Evolutionary conservation across 2,329 filamentous ascomycete species (phyloP), one percentile per base, ranked within the genome.

Genomic region (Neonectria punicea): DNA sequence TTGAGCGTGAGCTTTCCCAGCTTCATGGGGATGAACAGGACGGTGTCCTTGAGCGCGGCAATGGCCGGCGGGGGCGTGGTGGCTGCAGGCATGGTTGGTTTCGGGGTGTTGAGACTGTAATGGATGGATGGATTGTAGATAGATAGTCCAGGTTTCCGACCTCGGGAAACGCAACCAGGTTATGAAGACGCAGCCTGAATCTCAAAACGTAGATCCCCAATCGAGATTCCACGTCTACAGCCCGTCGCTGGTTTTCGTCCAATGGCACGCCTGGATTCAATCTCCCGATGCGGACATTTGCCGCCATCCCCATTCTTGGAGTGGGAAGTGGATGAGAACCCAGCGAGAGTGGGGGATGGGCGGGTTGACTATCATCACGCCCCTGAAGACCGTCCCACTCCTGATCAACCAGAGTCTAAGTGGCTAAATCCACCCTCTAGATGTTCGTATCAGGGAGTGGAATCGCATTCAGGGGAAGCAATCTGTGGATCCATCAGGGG

Each of bases 1-100:
- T 75, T 70, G 28, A 82, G 71, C 8, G 65, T 67, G 30, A 74
- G 58, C 16, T 73, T 70, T 25, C 80, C 80, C 44, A 82, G 51
- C 59, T 75, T 76, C 41, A 80, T 51, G 9, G 78, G 74, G 1
- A 73, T 67, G 65, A 81, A 81, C 13, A 81, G 66, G 34, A 72
- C 70, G 2, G 76, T 77, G 63, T 68, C 70, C 59, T 72, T 67
- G 25, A 74, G 65, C 13, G 72, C 64, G 30, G 67, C 53, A 47
- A 66, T 49, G 10, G 62, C 61, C 49, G 66, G 65, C 9, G 68
- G 69, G 28, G 69, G 68, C n/a, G 68, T 70, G 14, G 56, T 65
- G 54, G 68, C 68, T 36, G 39, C 55, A 22, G 68, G 68, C 68
- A 70, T 70, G 53, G 18, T 61, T 58, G 49, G 39, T 44, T 60